These are phyloP conservation scores for Rhizopus sp. DNA, from an alignment of 371 early-diverging fungal species.

Conservation along the genomic window DNA sequence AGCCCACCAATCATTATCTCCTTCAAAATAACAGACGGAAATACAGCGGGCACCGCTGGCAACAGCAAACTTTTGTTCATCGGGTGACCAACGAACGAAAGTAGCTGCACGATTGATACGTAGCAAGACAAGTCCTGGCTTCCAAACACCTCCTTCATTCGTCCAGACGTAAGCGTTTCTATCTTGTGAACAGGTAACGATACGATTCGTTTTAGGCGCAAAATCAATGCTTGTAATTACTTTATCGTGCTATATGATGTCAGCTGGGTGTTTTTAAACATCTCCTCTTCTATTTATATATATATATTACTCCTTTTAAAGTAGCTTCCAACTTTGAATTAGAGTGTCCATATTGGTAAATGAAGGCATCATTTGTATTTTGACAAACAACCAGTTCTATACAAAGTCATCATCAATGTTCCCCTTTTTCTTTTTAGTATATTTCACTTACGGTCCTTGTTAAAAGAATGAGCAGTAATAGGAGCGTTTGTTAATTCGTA, in stretches of 20 bases:
- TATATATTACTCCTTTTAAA: conserved; percentile 69
- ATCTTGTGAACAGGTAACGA: conserved; percentile 97
- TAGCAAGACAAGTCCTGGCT: conserved; percentile 91
- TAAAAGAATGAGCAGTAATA: conserved; percentile 93
- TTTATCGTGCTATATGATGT: conserved; percentile 81
- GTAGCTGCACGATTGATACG: conserved; percentile 98
- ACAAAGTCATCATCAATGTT: neutral
- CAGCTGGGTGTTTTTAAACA: neutral
- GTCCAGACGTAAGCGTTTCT: conserved; percentile 98
- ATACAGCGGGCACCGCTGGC: conserved; percentile 91
- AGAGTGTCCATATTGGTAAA: conserved; percentile 69
- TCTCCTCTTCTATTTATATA: neutral
- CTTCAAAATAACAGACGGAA: conserved; percentile 94
- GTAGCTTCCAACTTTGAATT: conserved; percentile 71
- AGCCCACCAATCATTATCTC: conserved; percentile 96
- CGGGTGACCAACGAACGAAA: conserved; percentile 93
- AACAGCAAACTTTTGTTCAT: conserved; percentile 97
- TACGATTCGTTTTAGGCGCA: conserved; percentile 93
- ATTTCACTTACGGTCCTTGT: conserved; percentile 67
- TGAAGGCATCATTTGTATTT: conserved; percentile 86
- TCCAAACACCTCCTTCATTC: conserved; percentile 78
- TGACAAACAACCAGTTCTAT: conserved; percentile 92
- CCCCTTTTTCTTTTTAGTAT: neutral
- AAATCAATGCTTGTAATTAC: conserved; percentile 95
- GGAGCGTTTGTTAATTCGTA: conserved; percentile 70